Percentiles rank a stretch among this genome's conserved stretches.
phyloP scores from a whole-genome alignment of 805 yeast species.

The Hanseniaspora occidentalis region DNA sequence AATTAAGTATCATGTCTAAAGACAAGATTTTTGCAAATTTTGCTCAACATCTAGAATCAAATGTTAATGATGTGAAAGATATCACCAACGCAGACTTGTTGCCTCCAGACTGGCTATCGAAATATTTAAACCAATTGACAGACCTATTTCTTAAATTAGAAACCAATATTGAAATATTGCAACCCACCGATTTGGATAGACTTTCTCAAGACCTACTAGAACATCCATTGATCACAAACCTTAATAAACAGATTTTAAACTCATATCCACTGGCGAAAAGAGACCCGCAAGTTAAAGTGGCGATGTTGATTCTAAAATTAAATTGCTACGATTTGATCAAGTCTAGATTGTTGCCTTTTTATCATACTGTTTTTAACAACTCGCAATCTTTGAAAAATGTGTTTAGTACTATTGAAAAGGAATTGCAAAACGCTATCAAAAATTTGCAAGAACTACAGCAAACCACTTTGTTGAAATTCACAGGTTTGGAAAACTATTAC shows the following conservation, averaged over 20 bases:
- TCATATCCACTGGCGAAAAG: conserved; percentile 21
- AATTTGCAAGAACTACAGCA: conserved; percentile 34
- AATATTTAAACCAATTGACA: conserved; percentile 34
- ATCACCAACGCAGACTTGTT: conserved; percentile 40
- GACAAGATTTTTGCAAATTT: conserved; percentile 14
- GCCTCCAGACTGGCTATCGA: conserved; percentile 76
- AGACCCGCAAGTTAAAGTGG: conserved; percentile 14
- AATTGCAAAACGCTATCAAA: conserved; percentile 18
- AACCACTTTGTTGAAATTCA: conserved; percentile 33
- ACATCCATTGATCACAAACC: conserved; percentile 22
- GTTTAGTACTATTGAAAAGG: conserved; percentile 19
- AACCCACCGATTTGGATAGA: conserved; percentile 18
- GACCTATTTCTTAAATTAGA: conserved; percentile 50
- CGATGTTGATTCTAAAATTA: conserved; percentile 31
- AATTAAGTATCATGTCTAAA: conserved; percentile 12
- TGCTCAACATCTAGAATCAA: conserved; percentile 17
- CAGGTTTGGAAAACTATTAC: conserved; percentile 45
- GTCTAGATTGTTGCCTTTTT: conserved; percentile 33
- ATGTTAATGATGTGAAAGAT: conserved; percentile 22
- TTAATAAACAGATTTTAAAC: conserved; percentile 17
- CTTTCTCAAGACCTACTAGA: conserved; percentile 36
- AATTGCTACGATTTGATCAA: conserved; percentile 54
- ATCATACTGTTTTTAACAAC: conserved; percentile 23
- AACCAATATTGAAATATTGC: conserved; percentile 12
- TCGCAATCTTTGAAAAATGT: conserved; percentile 18